These are phyloP conservation scores for Oenanthe sinensis DNA, from an alignment of 129 eudicot genomes.

Conservation along the genomic window DNA sequence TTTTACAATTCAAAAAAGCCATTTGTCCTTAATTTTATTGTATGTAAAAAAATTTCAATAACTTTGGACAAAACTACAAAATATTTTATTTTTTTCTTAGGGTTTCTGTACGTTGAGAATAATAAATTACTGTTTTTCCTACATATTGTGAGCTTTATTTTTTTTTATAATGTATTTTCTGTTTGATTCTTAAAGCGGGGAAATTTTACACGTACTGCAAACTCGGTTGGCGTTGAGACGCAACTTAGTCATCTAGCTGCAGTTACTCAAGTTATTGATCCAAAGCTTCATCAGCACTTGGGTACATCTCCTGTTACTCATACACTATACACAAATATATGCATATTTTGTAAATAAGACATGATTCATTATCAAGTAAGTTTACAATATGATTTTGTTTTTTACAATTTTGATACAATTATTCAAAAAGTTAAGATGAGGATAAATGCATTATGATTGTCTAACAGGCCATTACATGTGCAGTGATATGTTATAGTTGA, in stretches of 20 bases:
- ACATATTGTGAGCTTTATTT: not conserved
- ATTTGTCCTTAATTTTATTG: not conserved
- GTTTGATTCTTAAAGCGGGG: constrained; percentile 52
- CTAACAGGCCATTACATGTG: not conserved
- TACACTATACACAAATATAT: not conserved
- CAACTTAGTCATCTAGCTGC: constrained; percentile 58
- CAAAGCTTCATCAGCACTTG: constrained; percentile 76
- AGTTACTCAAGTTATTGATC: constrained; percentile 63
- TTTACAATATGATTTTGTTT: not conserved
- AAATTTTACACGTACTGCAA: constrained; percentile 72
- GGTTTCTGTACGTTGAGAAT: not conserved
- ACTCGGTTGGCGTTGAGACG: constrained; percentile 68
- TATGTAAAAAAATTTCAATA: not conserved
- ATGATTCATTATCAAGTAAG: not conserved
- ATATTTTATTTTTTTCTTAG: not conserved
- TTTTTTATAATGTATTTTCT: constrained; percentile 7
- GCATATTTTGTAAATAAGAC: not conserved
- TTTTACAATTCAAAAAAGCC: not conserved
- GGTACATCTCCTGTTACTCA: constrained; percentile 30
- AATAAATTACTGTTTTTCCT: constrained; percentile 1
- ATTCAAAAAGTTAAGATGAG: not conserved
- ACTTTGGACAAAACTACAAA: not conserved
- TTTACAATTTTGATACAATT: not conserved
- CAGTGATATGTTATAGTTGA: not conserved
- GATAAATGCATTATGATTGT: not conserved